Evolutionary conservation across 2,329 filamentous ascomycete species (phyloP), one percentile per base, ranked within the genome.

Genomic region (Kalmusia sp.): DNA sequence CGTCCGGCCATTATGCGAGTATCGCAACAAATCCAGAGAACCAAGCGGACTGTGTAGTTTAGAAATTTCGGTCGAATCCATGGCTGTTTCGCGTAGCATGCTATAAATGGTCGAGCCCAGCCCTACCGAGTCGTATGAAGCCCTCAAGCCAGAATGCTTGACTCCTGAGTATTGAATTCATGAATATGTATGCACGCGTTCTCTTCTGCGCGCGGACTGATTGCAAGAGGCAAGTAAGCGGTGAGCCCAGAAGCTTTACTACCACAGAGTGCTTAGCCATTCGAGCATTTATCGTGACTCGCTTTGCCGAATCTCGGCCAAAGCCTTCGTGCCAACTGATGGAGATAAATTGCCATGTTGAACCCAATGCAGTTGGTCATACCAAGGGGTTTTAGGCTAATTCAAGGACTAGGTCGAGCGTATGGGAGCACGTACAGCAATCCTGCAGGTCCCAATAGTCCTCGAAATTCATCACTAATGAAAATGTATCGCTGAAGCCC

Each of bases 361-460:
- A n/a, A 33, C 21, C 24, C 17, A 14, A 9, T 2, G 21, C 33
- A 19, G 40, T 11, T 22, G 12, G 40, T 17, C 12, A 6, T 34
- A 28, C 35, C 30, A 28, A 46, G 30, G 30, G 43, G 17, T 21
- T 28, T 38, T 47, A 47, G 44, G 33, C 44, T 47, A 47, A 47
- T 47, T 12, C 17, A 28, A 3, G 4, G 8, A 27, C 24, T 38
- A 33, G n/a, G 37, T 43, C 8, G 25, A 43, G 25, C 15, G 15
- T 31, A 27, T n/a, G 7, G 30, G 34, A 38, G 24, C 22, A 24
- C 21, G 33, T 6, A 7, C 9, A 37, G 8, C 31, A 14, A 34
- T 27, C 30, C 21, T 46, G 31, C 43, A 37, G 31, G 43, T 31
- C 22, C 21, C 31, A 15, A 3, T 14, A 6, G 21, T 14, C 22